Conservation (phyloP, 1,284 basidiomycete species). For the Bjerkandera adusta region DNA sequence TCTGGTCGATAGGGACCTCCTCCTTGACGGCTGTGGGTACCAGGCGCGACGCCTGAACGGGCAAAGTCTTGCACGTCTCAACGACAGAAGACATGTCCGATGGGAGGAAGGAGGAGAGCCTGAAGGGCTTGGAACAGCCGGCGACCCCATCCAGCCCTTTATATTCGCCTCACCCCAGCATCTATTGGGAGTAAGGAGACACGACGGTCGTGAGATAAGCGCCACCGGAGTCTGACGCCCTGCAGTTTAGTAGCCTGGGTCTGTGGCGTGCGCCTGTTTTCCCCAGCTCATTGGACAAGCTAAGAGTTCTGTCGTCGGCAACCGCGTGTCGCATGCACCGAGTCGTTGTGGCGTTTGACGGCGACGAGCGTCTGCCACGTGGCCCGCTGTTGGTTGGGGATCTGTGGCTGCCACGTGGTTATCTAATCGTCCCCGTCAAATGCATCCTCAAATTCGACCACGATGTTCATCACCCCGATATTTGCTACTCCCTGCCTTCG, state of each 20-base stretch:
- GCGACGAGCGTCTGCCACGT: not conserved
- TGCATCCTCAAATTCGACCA: slow-evolving; percentile 12
- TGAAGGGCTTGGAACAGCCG: not conserved
- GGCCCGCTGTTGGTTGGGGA: too few species aligned
- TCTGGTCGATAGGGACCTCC: slow-evolving; percentile 53
- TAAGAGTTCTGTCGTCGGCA: not conserved
- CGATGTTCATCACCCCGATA: too few species aligned
- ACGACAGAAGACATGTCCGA: slow-evolving; percentile 26
- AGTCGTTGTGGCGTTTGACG: slow-evolving; percentile 8
- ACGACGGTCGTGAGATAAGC: too few species aligned
- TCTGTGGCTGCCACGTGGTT: slow-evolving; percentile 12
- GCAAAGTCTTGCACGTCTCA: slow-evolving; percentile 25
- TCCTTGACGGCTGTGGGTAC: slow-evolving; percentile 29
- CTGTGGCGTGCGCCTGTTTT: too few species aligned
- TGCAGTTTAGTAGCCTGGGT: too few species aligned
- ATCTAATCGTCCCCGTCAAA: slow-evolving; percentile 7
- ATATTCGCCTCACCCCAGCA: too few species aligned
- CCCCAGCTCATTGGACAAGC: too few species aligned
- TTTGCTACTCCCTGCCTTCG: too few species aligned
- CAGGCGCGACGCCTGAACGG: slow-evolving; percentile 23
- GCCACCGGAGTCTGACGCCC: too few species aligned
- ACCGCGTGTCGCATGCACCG: not conserved
- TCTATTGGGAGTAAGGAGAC: not conserved
- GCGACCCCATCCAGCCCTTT: not conserved
- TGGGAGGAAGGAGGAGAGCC: slow-evolving; percentile 4